Evolutionary conservation across 257 asterid genomes (phyloP), one percentile per base, ranked within the genome.

Genomic region (Solanum medicagineum): DNA sequence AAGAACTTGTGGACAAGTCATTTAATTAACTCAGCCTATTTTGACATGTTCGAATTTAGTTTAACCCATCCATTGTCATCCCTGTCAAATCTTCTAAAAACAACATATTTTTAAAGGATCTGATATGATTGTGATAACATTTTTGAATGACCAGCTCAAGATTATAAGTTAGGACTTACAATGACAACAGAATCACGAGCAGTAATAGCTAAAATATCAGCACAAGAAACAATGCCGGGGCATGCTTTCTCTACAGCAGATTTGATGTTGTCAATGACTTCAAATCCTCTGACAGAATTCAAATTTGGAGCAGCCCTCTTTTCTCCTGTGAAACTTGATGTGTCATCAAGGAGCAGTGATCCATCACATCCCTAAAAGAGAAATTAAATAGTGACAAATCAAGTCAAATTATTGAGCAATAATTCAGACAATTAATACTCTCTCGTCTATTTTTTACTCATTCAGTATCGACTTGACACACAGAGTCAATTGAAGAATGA

Each of bases 291-390:
- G 6, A 87, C 97, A 1, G 99, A 94, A 81, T 91, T 93, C 26
- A 81, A 86, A 80, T 96, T 96, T 3, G 98, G 98, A 5, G 83
- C 81, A 1, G 99, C 99, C 9, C 87, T 88, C 60, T 96, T 94
- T 87, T 96, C 99, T 19, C 99, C 98, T 0, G 90, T 91, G 84
- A 91, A 91, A 0, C 94, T 90, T 19, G 97, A 90, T 9, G 98
- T 94, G 87, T 94, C 98, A 83, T 96, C 99, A 0, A 96, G 94
- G 51, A 96, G 97, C 85, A 96, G 6, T 0, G 99, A 96, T 83
- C 96, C 99, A 56, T 96, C 98, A 71, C 99, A 96, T 9, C 99
- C 99, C 99, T 96, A 83, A 29, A 84, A 47, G 10, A 3, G 9
- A 81, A 40, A 40, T 56, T 20, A 40, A 65, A 17, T 1, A 36